Evolutionary conservation across 129 eudicot species (phyloP).

Genomic region (Lactuca saligna): DNA sequence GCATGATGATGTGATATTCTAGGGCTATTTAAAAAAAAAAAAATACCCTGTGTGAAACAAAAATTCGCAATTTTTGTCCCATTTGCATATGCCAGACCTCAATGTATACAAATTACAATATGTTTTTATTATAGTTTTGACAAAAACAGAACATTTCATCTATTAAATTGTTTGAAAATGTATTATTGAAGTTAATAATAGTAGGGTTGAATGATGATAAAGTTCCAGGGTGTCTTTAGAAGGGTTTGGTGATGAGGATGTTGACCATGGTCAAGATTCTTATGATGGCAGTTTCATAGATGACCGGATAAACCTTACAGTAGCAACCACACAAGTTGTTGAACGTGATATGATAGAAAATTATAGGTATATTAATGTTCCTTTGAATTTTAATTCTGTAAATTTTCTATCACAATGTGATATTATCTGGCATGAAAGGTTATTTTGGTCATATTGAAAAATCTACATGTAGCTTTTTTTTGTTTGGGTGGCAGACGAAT

Average conservation of each 20-base stretch:
- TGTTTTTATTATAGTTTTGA: no score
- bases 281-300: conserved; percentile 84
- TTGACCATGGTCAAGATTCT: conserved; percentile 44
- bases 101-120: no score
- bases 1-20: no score
- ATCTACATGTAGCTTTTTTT: neutral
- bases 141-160: neutral
- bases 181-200: neutral
- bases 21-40: neutral
- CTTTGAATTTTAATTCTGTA: no score
- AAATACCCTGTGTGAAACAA: no score
- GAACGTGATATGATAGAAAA: conserved; percentile 78
- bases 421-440: no score
- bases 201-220: conserved; percentile 5
- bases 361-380: conserved; percentile 54
- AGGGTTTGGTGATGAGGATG: conserved; percentile 71
- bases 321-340: conserved; percentile 45
- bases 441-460: no score
- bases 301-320: conserved; percentile 58
- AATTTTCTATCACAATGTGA: no score
- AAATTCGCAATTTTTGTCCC: no score
- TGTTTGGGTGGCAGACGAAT: conserved; percentile 63
- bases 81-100: no score
- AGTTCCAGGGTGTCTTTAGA: conserved; percentile 68
- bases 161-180: conserved; percentile 1